Evolutionary conservation across 371 early-diverging fungal species (phyloP).

Genomic region (Saksenaea vasiformis): DNA sequence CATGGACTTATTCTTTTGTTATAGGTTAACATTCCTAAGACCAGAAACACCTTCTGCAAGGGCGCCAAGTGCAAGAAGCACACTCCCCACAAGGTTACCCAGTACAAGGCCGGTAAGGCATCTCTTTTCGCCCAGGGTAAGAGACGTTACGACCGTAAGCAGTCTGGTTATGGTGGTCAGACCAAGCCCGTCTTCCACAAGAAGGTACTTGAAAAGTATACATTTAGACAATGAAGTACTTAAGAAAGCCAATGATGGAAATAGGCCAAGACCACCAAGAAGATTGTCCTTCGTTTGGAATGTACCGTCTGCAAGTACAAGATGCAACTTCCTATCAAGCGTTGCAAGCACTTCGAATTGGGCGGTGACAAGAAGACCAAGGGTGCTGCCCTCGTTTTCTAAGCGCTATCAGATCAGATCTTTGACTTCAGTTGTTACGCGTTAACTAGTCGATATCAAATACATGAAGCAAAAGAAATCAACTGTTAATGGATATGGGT

Average conservation of each 20-base stretch:
- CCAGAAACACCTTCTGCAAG: conserved; percentile 96
- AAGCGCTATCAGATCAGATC: conserved; percentile 25
- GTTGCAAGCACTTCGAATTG: conserved; percentile 99
- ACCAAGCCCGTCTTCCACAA: conserved; percentile 97
- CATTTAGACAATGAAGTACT: background rate
- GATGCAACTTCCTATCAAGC: conserved; percentile 90
- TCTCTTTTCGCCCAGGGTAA: conserved; percentile 95
- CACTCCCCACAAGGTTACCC: conserved; percentile 97
- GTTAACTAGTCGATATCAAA: background rate
- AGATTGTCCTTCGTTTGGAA: conserved; percentile 96
- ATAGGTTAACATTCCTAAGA: conserved; percentile 96
- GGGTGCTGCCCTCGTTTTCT: conserved; percentile 75
- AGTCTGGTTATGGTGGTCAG: conserved; percentile 97
- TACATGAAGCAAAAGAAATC: no score
- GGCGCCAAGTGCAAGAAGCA: conserved; percentile 94
- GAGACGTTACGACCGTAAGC: conserved; percentile 62
- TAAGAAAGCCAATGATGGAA: background rate
- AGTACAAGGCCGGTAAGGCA: conserved; percentile 98
- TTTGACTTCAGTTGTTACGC: background rate
- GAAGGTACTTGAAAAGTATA: conserved; percentile 26
- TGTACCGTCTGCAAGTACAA: conserved; percentile 97
- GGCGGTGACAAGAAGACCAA: conserved; percentile 95
- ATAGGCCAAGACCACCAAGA: conserved; percentile 96
- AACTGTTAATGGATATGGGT: no score
- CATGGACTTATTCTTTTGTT: background rate